Base-by-base conservation (phyloP, 805 yeast species). In the Wickerhamiella slavikovae region DNA sequence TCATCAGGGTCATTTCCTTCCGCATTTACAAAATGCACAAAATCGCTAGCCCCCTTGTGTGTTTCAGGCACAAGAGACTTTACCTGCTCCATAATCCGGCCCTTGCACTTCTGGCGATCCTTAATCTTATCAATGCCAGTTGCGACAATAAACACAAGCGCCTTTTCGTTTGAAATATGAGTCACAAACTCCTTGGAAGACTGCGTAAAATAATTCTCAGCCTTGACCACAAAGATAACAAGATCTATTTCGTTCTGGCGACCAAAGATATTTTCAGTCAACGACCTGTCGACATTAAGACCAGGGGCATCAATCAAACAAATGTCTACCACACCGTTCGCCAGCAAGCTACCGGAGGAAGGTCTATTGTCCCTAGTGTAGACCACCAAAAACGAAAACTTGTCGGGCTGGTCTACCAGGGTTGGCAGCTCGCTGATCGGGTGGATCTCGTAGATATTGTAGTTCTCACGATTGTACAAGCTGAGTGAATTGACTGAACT, bases 281-380 rank as follows among this genome's bases (percentile, higher is more conserved):
- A 93, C 42, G 74, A 75, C 4, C 89, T 77, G 44, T 85, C 95
- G 62, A 82, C 63, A 48, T 89, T 89, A 33, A 89, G 60, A 0
- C 99, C 99, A 0, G 99, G 99, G 0, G 96, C 95, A 55, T 89
- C 99, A 31, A 89, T 89, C 36, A 89, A 58, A 15, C 83, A 69
- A 33, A 89, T 82, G 45, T 89, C 95, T 24, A 85, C 79, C 7
- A 80, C 76, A 2, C 95, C 96, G 49, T 89, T 89, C 35, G 72
- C 66, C 34, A 89, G 56, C 31, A 89, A 55, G 41, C 91, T 74
- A 40, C 67, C 68, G 27, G 68, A 68, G 1, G 66, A 54, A 2
- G 71, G 62, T 22, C 94, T 62, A 28, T 55, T 51, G 45, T 89
- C 98, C 27, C 71, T 65, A 14, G 82, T 72, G 44, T 83, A 89